phyloP scores from a whole-genome alignment of 805 yeast species.

The Yarrowia porcina region DNA sequence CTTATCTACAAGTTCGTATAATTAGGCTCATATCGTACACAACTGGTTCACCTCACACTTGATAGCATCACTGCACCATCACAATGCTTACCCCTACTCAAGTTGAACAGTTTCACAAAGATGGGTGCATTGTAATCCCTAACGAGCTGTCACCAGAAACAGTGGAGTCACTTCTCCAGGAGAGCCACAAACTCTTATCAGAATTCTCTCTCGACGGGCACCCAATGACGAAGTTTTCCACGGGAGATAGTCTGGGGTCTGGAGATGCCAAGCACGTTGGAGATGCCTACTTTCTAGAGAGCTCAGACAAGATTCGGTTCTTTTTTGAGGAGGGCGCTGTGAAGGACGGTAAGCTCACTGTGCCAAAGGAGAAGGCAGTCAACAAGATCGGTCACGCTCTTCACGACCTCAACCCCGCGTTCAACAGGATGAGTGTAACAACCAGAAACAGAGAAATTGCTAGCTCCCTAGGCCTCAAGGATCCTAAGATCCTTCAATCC shows the following conservation, averaged over 20 bases:
- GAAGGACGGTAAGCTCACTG: slow-evolving; percentile 48
- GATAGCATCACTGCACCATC: background rate
- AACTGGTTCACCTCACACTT: background rate
- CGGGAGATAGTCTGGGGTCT: slow-evolving; percentile 42
- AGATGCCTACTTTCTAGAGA: slow-evolving; percentile 65
- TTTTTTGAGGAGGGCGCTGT: slow-evolving; percentile 72
- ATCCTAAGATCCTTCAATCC: slow-evolving; percentile 71
- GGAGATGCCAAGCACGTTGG: slow-evolving; percentile 60
- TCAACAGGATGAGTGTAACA: slow-evolving; percentile 50
- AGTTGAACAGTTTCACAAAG: slow-evolving; percentile 44
- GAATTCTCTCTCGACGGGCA: slow-evolving; percentile 54
- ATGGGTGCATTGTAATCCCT: slow-evolving; percentile 63
- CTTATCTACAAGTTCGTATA: no score
- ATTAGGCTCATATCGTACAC: background rate
- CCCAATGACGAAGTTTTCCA: slow-evolving; percentile 68
- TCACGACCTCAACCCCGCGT: slow-evolving; percentile 55
- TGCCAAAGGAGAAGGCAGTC: slow-evolving; percentile 54
- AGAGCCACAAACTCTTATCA: slow-evolving; percentile 46
- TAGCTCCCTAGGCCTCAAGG: slow-evolving; percentile 49
- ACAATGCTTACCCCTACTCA: slow-evolving; percentile 47
- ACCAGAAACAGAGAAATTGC: slow-evolving; percentile 52
- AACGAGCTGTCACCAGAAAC: slow-evolving; percentile 49
- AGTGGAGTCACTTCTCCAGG: slow-evolving; percentile 42
- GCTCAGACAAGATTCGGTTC: slow-evolving; percentile 64
- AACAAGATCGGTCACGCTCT: slow-evolving; percentile 80